Evolutionary conservation across 2,329 filamentous ascomycete genomes (phyloP), one percentile per base, ranked within the genome.

Genomic region (Penicillium sp.): DNA sequence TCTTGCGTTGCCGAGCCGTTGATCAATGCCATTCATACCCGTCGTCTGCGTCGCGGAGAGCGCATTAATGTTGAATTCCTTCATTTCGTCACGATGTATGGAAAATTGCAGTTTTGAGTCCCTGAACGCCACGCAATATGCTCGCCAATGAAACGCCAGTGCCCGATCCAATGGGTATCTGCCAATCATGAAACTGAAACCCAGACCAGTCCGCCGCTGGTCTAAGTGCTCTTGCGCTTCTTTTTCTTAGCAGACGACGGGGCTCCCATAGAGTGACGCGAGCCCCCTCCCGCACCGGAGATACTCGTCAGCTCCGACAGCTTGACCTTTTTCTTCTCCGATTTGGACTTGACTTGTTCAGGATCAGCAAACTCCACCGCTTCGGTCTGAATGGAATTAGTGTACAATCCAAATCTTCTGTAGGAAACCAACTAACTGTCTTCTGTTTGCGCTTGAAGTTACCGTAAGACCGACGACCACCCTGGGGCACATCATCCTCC

Each of bases 401-500:
- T n/a, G n/a, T n/a, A n/a, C n/a, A n/a, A n/a, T n/a, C n/a, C n/a
- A n/a, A n/a, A 31, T 13, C 13, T 29, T 8, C 4, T 7, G 6
- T 7, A 4, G 10, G 25, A 7, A n/a, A 27, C 25, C n/a, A n/a
- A 60, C 63, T 29, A 34, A 58, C 57, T 38, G 41, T 34, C 10
- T 36, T 41, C 39, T 56, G 52, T 39, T 64, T 68, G 37, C 59
- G 58, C 49, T 60, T 67, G 36, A 62, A 69, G 32, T 63, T 63
- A 6, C 67, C 67, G 42, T 63, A 70, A n/a, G 56, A 43, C 31
- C 59, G 57, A 11, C 67, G 56, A 9, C 67, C 67, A 15, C 60
- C 58, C 32, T 50, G 51, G n/a, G 36, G 39, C 21, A 48, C 55
- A 15, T 62, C 56, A 21, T 62, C 57, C 20, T 60, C 59, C 3